These are phyloP conservation scores for Entonaema liquescens DNA, from an alignment of 495 filamentous ascomycete species.

Conservation along the genomic window DNA sequence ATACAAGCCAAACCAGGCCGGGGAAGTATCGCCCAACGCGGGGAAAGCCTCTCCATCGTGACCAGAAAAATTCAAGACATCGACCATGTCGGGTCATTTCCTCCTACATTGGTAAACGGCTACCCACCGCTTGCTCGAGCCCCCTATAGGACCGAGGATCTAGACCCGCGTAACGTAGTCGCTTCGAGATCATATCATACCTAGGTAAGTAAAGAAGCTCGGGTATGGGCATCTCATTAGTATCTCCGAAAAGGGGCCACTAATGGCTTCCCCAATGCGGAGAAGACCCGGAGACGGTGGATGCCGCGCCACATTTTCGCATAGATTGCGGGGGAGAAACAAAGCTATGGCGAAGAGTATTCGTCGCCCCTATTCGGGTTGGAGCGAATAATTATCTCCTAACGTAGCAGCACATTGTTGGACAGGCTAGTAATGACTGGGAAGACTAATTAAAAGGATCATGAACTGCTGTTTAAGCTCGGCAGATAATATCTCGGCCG, in stretches of 20 bases:
- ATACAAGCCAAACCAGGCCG: not conserved
- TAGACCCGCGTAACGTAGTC: not conserved
- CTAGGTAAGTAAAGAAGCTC: no score
- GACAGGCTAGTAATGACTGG: not conserved
- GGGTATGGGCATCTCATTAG: conserved; percentile 2
- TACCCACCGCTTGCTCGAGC: conserved; percentile 15
- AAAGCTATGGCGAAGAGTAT: not conserved
- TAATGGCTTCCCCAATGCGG: conserved; percentile 14
- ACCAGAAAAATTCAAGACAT: conserved; percentile 24
- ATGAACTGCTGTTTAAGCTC: not conserved
- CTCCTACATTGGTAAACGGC: not conserved
- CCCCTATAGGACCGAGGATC: conserved; percentile 6
- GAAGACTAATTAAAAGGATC: not conserved
- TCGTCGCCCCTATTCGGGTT: conserved; percentile 3
- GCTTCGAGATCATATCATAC: no score
- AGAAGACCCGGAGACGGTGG: conserved; percentile 10
- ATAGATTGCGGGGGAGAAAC: conserved; percentile 16
- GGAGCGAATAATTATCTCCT: not conserved
- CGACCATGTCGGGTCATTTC: not conserved
- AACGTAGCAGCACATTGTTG: not conserved
- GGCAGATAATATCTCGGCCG: conserved; percentile 7
- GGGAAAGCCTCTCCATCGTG: conserved; percentile 34
- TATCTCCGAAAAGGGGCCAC: conserved; percentile 25
- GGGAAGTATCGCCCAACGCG: conserved; percentile 28
- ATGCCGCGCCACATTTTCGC: conserved; percentile 20